phyloP scores from a whole-genome alignment of 768 basidiomycete genomes.

The Daedaleopsis nitida region DNA sequence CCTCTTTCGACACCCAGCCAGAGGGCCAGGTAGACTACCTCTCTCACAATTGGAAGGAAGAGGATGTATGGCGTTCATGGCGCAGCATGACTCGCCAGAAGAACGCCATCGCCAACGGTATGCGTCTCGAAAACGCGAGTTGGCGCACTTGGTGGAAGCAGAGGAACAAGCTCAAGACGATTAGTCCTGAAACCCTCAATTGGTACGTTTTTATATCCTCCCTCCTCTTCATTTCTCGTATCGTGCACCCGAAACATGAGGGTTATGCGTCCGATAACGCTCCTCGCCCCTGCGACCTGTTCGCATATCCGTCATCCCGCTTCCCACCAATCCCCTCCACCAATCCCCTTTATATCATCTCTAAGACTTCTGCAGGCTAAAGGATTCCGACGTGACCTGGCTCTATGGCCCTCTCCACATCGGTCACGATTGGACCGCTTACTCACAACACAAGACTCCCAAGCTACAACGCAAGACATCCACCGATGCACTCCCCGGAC shows the following conservation, averaged over 20 bases:
- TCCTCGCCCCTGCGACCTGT: slow-evolving; percentile 7
- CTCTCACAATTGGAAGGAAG: slow-evolving; percentile 95
- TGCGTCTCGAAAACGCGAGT: slow-evolving; percentile 93
- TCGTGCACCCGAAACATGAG: slow-evolving; percentile 18
- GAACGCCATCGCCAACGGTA: slow-evolving; percentile 95
- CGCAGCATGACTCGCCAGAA: slow-evolving; percentile 97
- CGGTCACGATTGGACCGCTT: slow-evolving; percentile 81
- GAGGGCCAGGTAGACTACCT: slow-evolving; percentile 98
- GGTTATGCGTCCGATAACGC: slow-evolving; percentile 14
- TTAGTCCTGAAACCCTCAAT: slow-evolving; percentile 96
- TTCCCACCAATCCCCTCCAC: no score
- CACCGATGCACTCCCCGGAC: slow-evolving; percentile 42
- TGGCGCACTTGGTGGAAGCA: slow-evolving; percentile 99
- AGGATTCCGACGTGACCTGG: slow-evolving; percentile 99
- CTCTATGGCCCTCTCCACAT: slow-evolving; percentile 96
- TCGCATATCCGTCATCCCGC: not conserved
- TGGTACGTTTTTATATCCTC: slow-evolving; percentile 60
- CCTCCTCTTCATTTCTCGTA: slow-evolving; percentile 18
- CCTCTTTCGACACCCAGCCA: slow-evolving; percentile 79
- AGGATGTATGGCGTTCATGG: slow-evolving; percentile 99
- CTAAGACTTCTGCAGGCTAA: slow-evolving; percentile 68
- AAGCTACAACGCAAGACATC: slow-evolving; percentile 40
- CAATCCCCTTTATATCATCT: not conserved
- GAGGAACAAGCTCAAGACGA: slow-evolving; percentile 91
- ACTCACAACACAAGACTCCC: slow-evolving; percentile 49